Conservation (phyloP, 129 eudicot genomes). For the Ambrosia artemisiifolia region DNA sequence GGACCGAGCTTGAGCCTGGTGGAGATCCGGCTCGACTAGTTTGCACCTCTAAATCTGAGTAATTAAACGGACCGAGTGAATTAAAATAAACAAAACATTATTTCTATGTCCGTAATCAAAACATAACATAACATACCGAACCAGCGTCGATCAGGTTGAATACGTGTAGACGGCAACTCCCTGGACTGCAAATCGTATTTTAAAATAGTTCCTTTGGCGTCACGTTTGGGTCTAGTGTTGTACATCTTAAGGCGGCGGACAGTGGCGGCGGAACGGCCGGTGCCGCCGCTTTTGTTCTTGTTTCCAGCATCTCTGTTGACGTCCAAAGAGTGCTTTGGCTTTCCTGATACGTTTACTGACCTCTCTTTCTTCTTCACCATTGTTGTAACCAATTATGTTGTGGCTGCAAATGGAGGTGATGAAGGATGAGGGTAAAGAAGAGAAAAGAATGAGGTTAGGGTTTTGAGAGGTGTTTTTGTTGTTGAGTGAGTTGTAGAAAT, state of each 20-base stretch:
- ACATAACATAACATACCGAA: constrained; percentile 47
- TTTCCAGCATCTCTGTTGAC: constrained; percentile 51
- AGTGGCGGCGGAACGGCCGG: constrained; percentile 74
- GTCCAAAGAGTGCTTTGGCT: constrained; percentile 90
- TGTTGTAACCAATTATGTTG: not conserved
- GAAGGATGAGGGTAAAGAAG: not conserved
- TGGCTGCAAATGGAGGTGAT: not conserved
- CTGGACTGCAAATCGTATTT: constrained; percentile 64
- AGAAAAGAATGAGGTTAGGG: constrained; percentile 3
- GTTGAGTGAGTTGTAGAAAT: not conserved
- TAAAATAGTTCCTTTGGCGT: constrained; percentile 51
- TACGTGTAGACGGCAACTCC: constrained; percentile 78
- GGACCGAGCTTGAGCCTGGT: too few species aligned
- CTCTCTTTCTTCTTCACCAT: constrained; percentile 76
- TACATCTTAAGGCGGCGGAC: constrained; percentile 99
- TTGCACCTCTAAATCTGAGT: too few species aligned
- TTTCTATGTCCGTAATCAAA: too few species aligned
- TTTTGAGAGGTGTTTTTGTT: constrained; percentile 7
- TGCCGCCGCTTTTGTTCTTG: constrained; percentile 47
- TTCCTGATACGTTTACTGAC: constrained; percentile 80
- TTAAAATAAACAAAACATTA: too few species aligned
- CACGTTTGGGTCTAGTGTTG: constrained; percentile 67
- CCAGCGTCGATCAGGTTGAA: constrained; percentile 81
- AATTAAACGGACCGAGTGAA: too few species aligned
- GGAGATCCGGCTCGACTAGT: too few species aligned